Base-by-base conservation (phyloP, 306 rosid genomes). In the Prunus mume region DNA sequence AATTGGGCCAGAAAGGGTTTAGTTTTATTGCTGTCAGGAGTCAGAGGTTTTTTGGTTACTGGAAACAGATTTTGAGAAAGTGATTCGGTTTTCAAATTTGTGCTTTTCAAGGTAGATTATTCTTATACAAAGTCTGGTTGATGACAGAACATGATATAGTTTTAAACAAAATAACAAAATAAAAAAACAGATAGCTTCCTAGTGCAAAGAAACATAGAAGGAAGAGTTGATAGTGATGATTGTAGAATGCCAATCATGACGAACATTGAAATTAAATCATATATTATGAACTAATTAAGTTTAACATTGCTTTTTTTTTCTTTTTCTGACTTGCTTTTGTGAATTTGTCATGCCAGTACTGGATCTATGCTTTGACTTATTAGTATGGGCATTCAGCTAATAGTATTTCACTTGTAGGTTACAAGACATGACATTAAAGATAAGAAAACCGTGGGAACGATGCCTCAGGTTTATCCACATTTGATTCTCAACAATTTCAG, bases 381-480 rank as follows among this genome's bases (percentile, higher is more conserved):
- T 50, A 2, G 6, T 78, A 72, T 30, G 7, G 72, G 69, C 64
- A 57, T 57, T 62, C 14, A 67, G 60, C 74, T 84, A 78, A 78
- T 86, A 32, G 38, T 52, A 79, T 55, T 82, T 78, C 65, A 41
- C 76, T 20, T 85, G 46, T 62, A 95, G 96, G 96, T 90, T 76
- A 88, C 98, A 78, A 89, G 98, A 78, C 97, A 95, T 75, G 98
- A 92, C 77, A 86, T 95, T 78, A 92, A 87, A 84, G 96, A 89
- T 84, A 90, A 65, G 84, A 89, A 90, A 84, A 76, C 85, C 77
- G 77, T 90, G 68, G 96, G 97, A 85, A 92, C 97, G 19, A 91
- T 95, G 91, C 96, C 98, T 11, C 91, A 90, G 83, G 98, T 93
- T 65, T 89, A 89, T 78, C 98, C 98, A 17, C 96, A 95, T 80